Base-by-base conservation (phyloP, 176 grass and related monocot genomes). In the Oryza officinalis region DNA sequence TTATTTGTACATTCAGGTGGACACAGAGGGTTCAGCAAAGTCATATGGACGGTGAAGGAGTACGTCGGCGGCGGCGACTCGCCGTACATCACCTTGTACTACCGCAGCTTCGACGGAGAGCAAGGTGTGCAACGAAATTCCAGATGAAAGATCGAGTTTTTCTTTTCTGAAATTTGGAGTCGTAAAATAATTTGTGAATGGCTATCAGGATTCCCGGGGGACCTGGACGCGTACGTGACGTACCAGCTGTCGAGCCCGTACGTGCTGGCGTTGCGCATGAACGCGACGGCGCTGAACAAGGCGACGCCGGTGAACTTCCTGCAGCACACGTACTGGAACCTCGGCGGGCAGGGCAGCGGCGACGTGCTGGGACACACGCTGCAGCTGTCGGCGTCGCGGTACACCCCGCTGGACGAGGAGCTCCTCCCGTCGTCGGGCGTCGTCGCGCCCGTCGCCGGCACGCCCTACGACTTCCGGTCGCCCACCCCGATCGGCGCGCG, bases 81-180 rank as follows among this genome's bases (percentile, higher is more conserved):
- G 22, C 90, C 94, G 0, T 81, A 92, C 80, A 80, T 97, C 77
- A 94, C 94, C 23, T 18, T 97, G 0, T 89, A 81, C 81, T 94
- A 94, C 77, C 87, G 69, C 13, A 97, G 94, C 89, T 84, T 89
- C 84, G 94, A 97, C 71, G 90, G 94, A 0, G 94, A 97, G 76
- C 80, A 97, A 86, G 90, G 92, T 45, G 44, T 45, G 44, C 44
- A 9, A 8, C 22, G 13, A 37, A 72, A 72, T 52, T 52, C 14
- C 49, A 20, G 49, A 50, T 20, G 17, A 20, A 52, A 52, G 49
- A 60, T 54, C 5, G 49, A 33, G 32, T 33, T 60, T 60, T 23
- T n/a, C 9, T 10, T 60, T 23, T 10, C 20, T 60, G 32, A 33
- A 60, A 23, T 60, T 52, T 10, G 54, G 54, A 1, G 20, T 20